These are phyloP conservation scores for Aspergillus aculeatus DNA, from an alignment of 2,329 filamentous ascomycete species.

Conservation along the genomic window DNA sequence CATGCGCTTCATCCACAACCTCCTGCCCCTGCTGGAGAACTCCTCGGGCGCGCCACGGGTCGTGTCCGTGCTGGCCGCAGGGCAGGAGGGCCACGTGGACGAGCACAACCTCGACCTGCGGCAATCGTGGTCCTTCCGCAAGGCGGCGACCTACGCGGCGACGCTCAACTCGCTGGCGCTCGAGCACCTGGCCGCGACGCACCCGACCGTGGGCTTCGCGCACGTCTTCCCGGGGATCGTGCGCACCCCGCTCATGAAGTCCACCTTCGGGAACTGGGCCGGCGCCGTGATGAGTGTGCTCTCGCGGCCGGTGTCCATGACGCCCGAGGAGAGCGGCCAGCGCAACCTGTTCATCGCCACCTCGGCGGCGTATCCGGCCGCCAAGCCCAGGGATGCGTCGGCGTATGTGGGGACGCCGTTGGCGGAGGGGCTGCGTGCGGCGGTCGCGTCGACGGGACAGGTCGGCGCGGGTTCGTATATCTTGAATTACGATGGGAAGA, in stretches of 20 bases:
- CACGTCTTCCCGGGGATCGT: constrained; percentile 51
- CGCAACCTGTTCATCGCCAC: constrained; percentile 46
- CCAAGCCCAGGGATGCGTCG: constrained; percentile 1
- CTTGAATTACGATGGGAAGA: constrained; percentile 25
- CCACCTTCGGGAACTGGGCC: constrained; percentile 30
- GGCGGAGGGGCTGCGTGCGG: constrained; percentile 18
- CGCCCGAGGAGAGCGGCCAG: constrained; percentile 43
- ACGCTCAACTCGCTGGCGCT: constrained; percentile 49
- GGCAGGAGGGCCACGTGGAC: constrained; percentile 52
- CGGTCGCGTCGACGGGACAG: constrained; percentile 26
- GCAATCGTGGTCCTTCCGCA: constrained; percentile 11
- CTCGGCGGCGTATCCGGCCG: constrained; percentile 33
- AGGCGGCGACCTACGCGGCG: constrained; percentile 47
- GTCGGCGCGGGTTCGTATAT: constrained; percentile 31
- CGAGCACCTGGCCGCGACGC: constrained; percentile 48
- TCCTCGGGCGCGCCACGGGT: constrained; percentile 53
- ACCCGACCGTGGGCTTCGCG: constrained; percentile 49
- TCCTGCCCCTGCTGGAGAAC: constrained; percentile 56
- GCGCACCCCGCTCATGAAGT: constrained; percentile 42
- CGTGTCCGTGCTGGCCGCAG: constrained; percentile 55
- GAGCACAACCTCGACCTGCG: constrained; percentile 49
- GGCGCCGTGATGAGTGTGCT: constrained; percentile 17
- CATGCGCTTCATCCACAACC: constrained; percentile 56
- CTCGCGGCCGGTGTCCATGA: constrained; percentile 17
- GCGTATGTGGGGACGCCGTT: constrained; percentile 13